Evolutionary conservation across 2,329 filamentous ascomycete genomes (phyloP).

Genomic region (Dactylellina cionopaga): DNA sequence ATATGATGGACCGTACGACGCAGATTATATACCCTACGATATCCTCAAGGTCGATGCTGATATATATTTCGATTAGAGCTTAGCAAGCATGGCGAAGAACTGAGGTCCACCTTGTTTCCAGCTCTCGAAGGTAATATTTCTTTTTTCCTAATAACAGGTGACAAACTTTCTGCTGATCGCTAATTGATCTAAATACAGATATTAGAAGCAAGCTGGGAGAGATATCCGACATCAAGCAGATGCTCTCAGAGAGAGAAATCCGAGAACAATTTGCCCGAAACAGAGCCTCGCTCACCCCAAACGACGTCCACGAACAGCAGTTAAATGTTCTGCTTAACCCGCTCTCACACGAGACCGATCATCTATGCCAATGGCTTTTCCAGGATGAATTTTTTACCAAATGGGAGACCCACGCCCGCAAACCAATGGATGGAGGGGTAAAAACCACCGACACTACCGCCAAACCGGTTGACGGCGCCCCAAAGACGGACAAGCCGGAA

Average conservation of each 20-base stretch:
- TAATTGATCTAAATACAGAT: slow-evolving; percentile 1
- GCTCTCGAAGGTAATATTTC: slow-evolving; percentile 37
- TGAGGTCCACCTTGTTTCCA: slow-evolving; percentile 31
- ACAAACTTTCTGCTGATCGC: background rate
- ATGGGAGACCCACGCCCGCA: slow-evolving; percentile 20
- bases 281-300: slow-evolving; percentile 26
- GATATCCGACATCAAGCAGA: slow-evolving; percentile 48
- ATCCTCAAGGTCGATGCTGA: too few relatives aligned
- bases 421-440: background rate
- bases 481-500: slow-evolving; percentile 1
- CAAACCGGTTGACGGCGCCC: background rate
- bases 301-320: slow-evolving; percentile 29
- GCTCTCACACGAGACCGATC: slow-evolving; percentile 40
- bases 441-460: background rate
- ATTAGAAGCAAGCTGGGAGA: slow-evolving; percentile 44
- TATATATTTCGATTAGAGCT: too few relatives aligned
- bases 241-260: slow-evolving; percentile 28
- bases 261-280: slow-evolving; percentile 37
- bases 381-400: slow-evolving; percentile 24
- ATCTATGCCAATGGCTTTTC: slow-evolving; percentile 49
- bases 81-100: slow-evolving; percentile 37
- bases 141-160: background rate
- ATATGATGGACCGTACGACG: slow-evolving; percentile 47
- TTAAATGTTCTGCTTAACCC: slow-evolving; percentile 37
- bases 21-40: too few relatives aligned